phyloP scores from a whole-genome alignment of 768 basidiomycete genomes.

The Russula brevipes region DNA sequence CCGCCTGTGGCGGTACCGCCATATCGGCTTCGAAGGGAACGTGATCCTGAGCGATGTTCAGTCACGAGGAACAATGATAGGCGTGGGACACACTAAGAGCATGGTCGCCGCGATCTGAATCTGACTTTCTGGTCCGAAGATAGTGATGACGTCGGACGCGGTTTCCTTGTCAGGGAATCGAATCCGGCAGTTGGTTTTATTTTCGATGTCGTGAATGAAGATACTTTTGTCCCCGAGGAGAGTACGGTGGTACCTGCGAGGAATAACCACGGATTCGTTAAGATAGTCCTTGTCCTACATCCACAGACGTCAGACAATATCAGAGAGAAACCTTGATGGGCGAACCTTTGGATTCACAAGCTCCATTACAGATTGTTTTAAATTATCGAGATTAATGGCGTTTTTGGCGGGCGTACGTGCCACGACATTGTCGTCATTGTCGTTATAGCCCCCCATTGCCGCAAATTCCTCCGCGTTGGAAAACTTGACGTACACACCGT shows the following conservation, averaged over 20 bases:
- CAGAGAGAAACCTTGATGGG: background rate
- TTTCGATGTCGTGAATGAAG: conserved; percentile 95
- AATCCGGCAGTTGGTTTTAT: conserved; percentile 90
- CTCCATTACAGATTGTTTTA: conserved; percentile 97
- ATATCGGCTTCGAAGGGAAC: conserved; percentile 96
- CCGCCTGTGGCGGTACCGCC: conserved; percentile 78
- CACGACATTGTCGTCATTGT: conserved; percentile 98
- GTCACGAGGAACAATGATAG: background rate
- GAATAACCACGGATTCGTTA: conserved; percentile 88
- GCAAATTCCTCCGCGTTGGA: conserved; percentile 98
- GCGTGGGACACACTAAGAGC: conserved; percentile 62
- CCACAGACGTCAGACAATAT: conserved; percentile 7
- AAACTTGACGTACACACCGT: conserved; percentile 99
- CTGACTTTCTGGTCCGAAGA: conserved; percentile 95
- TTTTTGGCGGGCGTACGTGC: conserved; percentile 99
- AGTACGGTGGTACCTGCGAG: conserved; percentile 91
- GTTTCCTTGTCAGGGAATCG: conserved; percentile 91
- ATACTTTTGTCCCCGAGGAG: conserved; percentile 94
- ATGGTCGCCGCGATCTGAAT: conserved; percentile 95
- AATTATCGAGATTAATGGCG: conserved; percentile 86
- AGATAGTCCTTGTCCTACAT: conserved; percentile 92
- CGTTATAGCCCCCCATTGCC: conserved; percentile 87
- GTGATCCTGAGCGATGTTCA: conserved; percentile 61
- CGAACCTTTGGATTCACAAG: conserved; percentile 90
- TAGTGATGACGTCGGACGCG: conserved; percentile 91